These are phyloP conservation scores for Xenoacremonium recifei DNA, from an alignment of 2,329 filamentous ascomycete species.

Conservation along the genomic window DNA sequence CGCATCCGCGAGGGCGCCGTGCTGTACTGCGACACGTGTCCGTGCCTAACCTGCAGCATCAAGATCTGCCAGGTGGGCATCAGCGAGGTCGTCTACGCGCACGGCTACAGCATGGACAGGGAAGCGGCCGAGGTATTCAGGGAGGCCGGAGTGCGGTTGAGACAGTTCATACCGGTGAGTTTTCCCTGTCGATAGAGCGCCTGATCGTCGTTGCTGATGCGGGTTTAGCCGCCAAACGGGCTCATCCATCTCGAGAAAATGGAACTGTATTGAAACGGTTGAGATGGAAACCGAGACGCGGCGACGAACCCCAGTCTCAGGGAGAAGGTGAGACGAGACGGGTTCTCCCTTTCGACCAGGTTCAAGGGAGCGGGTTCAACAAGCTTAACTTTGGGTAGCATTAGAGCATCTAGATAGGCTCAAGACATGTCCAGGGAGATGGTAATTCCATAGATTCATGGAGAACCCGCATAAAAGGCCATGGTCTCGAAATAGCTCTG, in stretches of 20 bases:
- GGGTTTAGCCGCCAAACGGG: conserved; percentile 58
- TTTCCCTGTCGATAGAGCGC: conserved; percentile 1
- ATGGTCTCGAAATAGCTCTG: too few relatives aligned
- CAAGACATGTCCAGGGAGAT: too few relatives aligned
- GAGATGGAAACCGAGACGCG: too few relatives aligned
- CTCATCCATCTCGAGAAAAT: conserved; percentile 60
- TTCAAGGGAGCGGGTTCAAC: too few relatives aligned
- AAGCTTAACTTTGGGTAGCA: too few relatives aligned
- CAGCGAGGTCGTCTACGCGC: conserved; percentile 89
- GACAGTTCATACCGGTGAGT: conserved; percentile 84
- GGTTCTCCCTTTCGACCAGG: too few relatives aligned
- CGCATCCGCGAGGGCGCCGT: conserved; percentile 79
- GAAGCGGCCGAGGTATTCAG: conserved; percentile 79
- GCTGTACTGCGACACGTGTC: conserved; percentile 94
- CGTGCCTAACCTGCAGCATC: conserved; percentile 95
- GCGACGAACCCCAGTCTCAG: too few relatives aligned
- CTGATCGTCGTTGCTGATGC: conserved; percentile 18
- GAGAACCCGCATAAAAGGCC: too few relatives aligned
- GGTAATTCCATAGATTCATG: too few relatives aligned
- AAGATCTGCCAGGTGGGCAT: conserved; percentile 98
- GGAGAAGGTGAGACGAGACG: too few relatives aligned
- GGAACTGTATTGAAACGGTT: conserved; percentile 33
- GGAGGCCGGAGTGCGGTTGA: conserved; percentile 77
- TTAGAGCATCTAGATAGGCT: too few relatives aligned
- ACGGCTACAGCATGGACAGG: conserved; percentile 91